Evolutionary conservation across 805 yeast species (phyloP).

Genomic region (Nakazawaea sp.): DNA sequence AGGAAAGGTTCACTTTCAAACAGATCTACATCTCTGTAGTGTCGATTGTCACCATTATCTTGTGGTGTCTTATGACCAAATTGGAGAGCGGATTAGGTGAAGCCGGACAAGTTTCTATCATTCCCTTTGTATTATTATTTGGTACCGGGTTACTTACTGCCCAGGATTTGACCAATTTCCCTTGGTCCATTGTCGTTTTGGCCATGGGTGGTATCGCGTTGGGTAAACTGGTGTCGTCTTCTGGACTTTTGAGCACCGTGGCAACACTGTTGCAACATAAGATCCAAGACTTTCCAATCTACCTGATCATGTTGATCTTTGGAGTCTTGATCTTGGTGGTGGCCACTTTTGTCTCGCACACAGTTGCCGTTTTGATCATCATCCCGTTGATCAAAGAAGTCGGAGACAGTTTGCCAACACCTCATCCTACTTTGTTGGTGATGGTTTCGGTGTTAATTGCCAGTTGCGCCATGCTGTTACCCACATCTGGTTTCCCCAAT

Average conservation of each 20-base stretch:
- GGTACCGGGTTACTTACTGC: slow-evolving; percentile 42
- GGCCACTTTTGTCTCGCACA: slow-evolving; percentile 50
- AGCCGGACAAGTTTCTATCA: slow-evolving; percentile 39
- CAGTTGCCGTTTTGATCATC: slow-evolving; percentile 47
- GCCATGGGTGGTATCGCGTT: slow-evolving; percentile 53
- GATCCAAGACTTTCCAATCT: slow-evolving; percentile 35
- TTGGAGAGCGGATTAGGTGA: slow-evolving; percentile 37
- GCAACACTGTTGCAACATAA: slow-evolving; percentile 36
- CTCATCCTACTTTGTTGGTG: slow-evolving; percentile 40
- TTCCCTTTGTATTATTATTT: slow-evolving; percentile 41
- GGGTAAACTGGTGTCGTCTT: slow-evolving; percentile 43
- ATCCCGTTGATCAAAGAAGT: slow-evolving; percentile 45
- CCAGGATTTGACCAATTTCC: slow-evolving; percentile 43
- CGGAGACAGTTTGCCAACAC: slow-evolving; percentile 35
- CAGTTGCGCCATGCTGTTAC: slow-evolving; percentile 51
- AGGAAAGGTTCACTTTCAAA: slow-evolving; percentile 34
- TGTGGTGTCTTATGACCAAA: slow-evolving; percentile 42
- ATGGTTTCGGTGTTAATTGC: slow-evolving; percentile 44
- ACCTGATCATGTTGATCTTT: slow-evolving; percentile 37
- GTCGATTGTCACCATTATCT: slow-evolving; percentile 34
- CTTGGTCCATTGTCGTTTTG: slow-evolving; percentile 47
- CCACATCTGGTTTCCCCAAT: slow-evolving; percentile 51
- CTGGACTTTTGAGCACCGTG: slow-evolving; percentile 39
- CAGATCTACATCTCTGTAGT: slow-evolving; percentile 37
- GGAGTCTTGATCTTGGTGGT: slow-evolving; percentile 42